A percentile compares a stretch with the other conserved stretches of the same genome.
Evolutionary conservation across 2,329 filamentous ascomycete species (phyloP).

Genomic region (Colletotrichum viniferum): DNA sequence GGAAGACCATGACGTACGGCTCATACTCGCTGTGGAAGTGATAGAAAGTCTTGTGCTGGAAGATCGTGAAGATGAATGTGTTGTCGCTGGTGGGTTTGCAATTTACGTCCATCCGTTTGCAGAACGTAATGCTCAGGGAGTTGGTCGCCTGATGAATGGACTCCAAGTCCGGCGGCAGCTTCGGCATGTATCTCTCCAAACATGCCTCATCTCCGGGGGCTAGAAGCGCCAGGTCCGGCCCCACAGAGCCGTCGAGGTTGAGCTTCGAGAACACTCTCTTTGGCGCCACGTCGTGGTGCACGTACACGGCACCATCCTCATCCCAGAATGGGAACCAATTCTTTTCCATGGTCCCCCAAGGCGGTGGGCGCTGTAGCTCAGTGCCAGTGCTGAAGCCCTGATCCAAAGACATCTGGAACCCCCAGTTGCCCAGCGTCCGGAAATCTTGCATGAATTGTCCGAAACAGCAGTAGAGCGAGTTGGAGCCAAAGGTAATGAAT

Average conservation of each 20-base stretch:
- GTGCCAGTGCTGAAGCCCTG: conserved; percentile 45
- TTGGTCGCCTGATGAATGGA: conserved; percentile 66
- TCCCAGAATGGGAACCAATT: conserved; percentile 70
- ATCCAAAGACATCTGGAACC: conserved; percentile 26
- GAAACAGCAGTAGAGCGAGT: conserved; percentile 58
- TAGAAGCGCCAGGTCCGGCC: conserved; percentile 47
- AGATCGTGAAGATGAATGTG: conserved; percentile 59
- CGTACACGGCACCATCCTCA: conserved; percentile 44
- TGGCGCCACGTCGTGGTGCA: conserved; percentile 58
- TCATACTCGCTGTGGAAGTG: conserved; percentile 57
- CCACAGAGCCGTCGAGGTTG: conserved; percentile 46
- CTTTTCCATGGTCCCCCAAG: conserved; percentile 56
- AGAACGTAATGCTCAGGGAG: conserved; percentile 59
- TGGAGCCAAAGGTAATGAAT: conserved; percentile 59
- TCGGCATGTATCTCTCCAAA: conserved; percentile 49
- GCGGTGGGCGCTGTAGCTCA: conserved; percentile 55
- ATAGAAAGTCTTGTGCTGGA: conserved; percentile 58
- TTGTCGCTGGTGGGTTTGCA: conserved; percentile 50
- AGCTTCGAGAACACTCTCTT: conserved; percentile 54
- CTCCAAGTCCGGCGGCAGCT: conserved; percentile 37
- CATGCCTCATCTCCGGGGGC: conserved; percentile 48
- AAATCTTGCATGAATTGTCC: conserved; percentile 63
- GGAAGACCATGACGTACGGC: conserved; percentile 59
- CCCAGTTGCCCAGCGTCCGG: conserved; percentile 51
- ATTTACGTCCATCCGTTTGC: conserved; percentile 45